Evolutionary conservation across 2,329 filamentous ascomycete species (phyloP), one percentile per base, ranked within the genome.

Genomic region (Calonectria pseudoturangicola): DNA sequence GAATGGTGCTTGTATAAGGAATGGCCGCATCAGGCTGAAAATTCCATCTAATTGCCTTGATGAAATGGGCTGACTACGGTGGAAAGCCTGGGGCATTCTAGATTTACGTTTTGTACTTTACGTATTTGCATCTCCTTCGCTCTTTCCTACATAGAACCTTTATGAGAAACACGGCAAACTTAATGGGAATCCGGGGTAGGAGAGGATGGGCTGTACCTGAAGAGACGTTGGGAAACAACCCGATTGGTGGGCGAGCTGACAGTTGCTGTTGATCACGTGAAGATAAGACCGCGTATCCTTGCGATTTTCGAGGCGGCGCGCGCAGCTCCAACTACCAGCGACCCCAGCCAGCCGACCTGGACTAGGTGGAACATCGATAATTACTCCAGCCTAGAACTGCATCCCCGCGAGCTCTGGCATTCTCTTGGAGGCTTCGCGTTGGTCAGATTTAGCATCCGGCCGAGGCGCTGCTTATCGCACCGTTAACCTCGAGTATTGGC

Each of bases 171-270:
- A 45, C 6, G 6, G 13, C 47, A 65, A 56, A 69, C 16, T 16
- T 41, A 28, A 39, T 13, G 33, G 3, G 66, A 45, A 54, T 65
- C 65, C 33, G 65, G 70, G 70, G 70, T 64, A 64, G 39, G 63
- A 30, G 56, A 54, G 10, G 12, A 51, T 25, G 39, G 33, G 28
- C 39, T 25, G 63, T 71, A 18, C 68, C 62, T 71, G 51, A 58
- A 51, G 15, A 15, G 51, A 65, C 60, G 64, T 68, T 65, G 51
- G 77, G 39, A 74, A 79, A 27, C 39, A 15, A 75, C 70, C 79
- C 79, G 80, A 81, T 81, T 81, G 80, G 78, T 65, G 13, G 27
- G 25, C 10, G 13, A 9, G 7, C 18, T 45, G 48, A 47, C 33
- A 18, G 27, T 16, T 21, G 39, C 9, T 16, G 25, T 8, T 15